Evolutionary conservation across 495 filamentous ascomycete genomes (phyloP).

Genomic region (Neurospora sp.): DNA sequence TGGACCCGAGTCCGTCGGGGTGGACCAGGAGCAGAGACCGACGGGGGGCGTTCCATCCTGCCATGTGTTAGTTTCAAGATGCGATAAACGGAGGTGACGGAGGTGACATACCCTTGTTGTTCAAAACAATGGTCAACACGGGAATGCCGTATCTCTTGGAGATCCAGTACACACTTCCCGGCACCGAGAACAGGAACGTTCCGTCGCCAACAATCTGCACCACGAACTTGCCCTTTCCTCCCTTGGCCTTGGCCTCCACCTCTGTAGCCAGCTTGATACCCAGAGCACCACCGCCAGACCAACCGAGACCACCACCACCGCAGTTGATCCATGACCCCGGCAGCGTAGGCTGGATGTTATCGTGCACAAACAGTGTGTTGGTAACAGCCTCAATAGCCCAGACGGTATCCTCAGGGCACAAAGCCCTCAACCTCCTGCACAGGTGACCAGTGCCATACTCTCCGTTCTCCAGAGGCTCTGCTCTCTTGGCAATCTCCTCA

Average conservation of each 20-base stretch:
- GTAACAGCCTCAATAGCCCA: slow-evolving; percentile 87
- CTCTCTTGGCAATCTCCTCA: slow-evolving; percentile 44
- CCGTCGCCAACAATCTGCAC: slow-evolving; percentile 91
- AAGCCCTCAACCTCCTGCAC: slow-evolving; percentile 48
- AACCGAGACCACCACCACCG: slow-evolving; percentile 86
- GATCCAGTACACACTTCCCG: slow-evolving; percentile 91
- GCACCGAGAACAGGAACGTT: slow-evolving; percentile 81
- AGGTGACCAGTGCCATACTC: slow-evolving; percentile 63
- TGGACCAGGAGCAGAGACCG: slow-evolving; percentile 72
- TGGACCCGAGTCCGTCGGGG: slow-evolving; percentile 67
- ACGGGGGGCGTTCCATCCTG: slow-evolving; percentile 79
- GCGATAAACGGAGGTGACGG: background rate
- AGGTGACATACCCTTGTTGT: slow-evolving; percentile 62
- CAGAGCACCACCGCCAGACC: slow-evolving; percentile 83
- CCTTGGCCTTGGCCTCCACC: slow-evolving; percentile 46
- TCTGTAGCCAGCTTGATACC: slow-evolving; percentile 84
- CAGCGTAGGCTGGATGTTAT: slow-evolving; percentile 64
- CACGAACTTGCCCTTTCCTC: slow-evolving; percentile 70
- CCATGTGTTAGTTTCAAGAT: background rate
- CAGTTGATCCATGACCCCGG: slow-evolving; percentile 90
- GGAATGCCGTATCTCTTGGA: slow-evolving; percentile 76
- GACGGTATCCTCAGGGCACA: slow-evolving; percentile 67
- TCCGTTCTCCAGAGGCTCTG: slow-evolving; percentile 49
- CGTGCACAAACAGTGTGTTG: slow-evolving; percentile 64
- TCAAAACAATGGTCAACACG: slow-evolving; percentile 81